A percentile compares a stretch with the other conserved stretches of the same genome.
Evolutionary conservation across 768 basidiomycete species (phyloP).

Genomic region (Boletus fagicola): DNA sequence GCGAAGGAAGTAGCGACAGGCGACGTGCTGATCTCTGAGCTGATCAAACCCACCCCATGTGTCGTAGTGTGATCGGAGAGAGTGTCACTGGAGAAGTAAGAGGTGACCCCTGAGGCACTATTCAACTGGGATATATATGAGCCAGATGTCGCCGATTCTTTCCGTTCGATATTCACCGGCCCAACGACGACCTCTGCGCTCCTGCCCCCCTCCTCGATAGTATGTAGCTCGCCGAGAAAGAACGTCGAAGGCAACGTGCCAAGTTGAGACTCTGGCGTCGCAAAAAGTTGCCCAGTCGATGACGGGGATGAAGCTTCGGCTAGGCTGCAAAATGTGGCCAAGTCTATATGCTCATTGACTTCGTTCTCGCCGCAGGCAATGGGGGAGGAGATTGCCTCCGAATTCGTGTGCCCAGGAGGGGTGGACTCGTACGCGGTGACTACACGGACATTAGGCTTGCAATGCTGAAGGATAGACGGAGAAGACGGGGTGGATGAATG

Average conservation of each 20-base stretch:
- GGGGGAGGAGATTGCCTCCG: not conserved
- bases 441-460: not conserved
- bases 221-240: not conserved
- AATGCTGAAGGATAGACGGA: not conserved
- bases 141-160: not conserved
- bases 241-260: not conserved
- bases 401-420: not conserved
- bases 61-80: constrained; percentile 1
- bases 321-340: not conserved
- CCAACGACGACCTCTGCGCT: not conserved
- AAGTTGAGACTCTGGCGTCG: not conserved
- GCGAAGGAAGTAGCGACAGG: constrained; percentile 14
- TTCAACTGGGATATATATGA: not conserved
- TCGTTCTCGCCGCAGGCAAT: not conserved
- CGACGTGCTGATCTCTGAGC: constrained; percentile 1
- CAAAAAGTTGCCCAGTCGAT: not conserved
- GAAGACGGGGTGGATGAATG: not conserved
- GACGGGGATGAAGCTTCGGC: not conserved
- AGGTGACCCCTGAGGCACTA: not conserved
- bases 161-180: not conserved
- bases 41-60: not conserved
- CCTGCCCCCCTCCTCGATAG: constrained; percentile 8
- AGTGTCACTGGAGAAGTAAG: constrained; percentile 9
- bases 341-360: not conserved
- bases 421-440: not conserved